A percentile compares a stretch with the other conserved stretches of the same genome.
Evolutionary conservation across 495 filamentous ascomycete genomes (phyloP).

Genomic region (Mycothermus thermophilus): DNA sequence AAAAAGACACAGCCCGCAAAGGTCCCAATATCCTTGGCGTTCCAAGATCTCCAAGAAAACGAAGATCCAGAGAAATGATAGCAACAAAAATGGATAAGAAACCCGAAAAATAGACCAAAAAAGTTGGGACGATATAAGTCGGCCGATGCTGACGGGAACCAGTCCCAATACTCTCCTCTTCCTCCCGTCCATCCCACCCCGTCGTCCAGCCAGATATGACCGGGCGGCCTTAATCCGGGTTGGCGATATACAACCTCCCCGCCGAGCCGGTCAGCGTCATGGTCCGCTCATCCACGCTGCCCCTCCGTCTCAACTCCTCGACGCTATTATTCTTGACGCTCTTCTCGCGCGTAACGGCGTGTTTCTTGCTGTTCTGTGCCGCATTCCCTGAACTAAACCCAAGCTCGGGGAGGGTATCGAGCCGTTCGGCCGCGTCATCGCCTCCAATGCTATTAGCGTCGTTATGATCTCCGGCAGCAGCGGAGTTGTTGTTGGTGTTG

Average conservation of each 20-base stretch:
- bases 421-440: conserved; percentile 23
- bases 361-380: conserved; percentile 38
- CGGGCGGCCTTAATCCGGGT: conserved; percentile 73
- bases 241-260: conserved; percentile 81
- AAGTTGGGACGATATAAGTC: too few relatives aligned
- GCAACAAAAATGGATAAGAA: too few relatives aligned
- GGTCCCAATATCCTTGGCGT: too few relatives aligned
- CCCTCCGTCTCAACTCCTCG: conserved; percentile 47
- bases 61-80: too few relatives aligned
- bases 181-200: too few relatives aligned
- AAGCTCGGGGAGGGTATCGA: conserved; percentile 36
- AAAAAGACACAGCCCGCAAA: too few relatives aligned
- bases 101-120: too few relatives aligned
- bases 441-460: conserved; percentile 41
- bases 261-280: conserved; percentile 70
- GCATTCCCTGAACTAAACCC: conserved; percentile 22
- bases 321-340: conserved; percentile 46
- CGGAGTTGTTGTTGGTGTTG: conserved; percentile 4
- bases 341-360: conserved; percentile 41
- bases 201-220: too few relatives aligned
- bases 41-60: too few relatives aligned
- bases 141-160: too few relatives aligned
- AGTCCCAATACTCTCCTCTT: too few relatives aligned
- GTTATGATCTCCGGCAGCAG: conserved; percentile 4
- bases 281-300: conserved; percentile 88